phyloP scores from a whole-genome alignment of 2,329 filamentous ascomycete species.

The Canariomyces notabilis region DNA sequence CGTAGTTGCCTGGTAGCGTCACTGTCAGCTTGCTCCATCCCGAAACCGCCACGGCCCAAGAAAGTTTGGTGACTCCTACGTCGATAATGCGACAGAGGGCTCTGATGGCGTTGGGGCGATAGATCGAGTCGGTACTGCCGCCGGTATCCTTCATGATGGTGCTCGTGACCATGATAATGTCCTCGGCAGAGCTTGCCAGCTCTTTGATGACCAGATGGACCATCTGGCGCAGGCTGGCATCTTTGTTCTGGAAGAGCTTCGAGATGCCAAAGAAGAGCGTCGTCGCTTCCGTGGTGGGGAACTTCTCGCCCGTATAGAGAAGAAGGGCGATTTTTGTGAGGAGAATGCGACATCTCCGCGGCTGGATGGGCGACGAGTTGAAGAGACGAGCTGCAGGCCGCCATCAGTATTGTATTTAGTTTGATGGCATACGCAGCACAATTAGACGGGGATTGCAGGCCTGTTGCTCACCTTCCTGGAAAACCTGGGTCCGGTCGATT shows the following conservation, averaged over 20 bases:
- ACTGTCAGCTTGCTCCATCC: conserved; percentile 20
- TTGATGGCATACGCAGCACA: no score
- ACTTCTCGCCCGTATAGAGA: conserved; percentile 93
- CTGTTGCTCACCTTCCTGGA: conserved; percentile 94
- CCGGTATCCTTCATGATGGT: conserved; percentile 99
- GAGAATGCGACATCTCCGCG: conserved; percentile 93
- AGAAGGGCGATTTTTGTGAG: conserved; percentile 96
- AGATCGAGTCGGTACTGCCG: conserved; percentile 88
- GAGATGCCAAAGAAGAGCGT: conserved; percentile 98
- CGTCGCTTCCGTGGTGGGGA: conserved; percentile 94
- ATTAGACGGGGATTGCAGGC: no score
- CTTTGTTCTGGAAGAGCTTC: conserved; percentile 99
- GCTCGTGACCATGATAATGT: conserved; percentile 99
- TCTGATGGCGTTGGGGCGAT: conserved; percentile 91
- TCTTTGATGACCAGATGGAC: conserved; percentile 98
- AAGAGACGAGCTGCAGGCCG: conserved; percentile 75
- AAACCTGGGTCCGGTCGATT: conserved; percentile 95
- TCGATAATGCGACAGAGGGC: conserved; percentile 96
- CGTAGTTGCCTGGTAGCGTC: conserved; percentile 65
- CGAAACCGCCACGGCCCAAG: not conserved
- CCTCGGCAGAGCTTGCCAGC: conserved; percentile 87
- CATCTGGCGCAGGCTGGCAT: conserved; percentile 97
- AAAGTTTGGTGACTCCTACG: conserved; percentile 46
- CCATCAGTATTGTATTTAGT: conserved; percentile 15
- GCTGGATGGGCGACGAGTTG: conserved; percentile 95